Base-by-base conservation (phyloP, 2,329 filamentous ascomycete species). In the Fusarium proliferatum region DNA sequence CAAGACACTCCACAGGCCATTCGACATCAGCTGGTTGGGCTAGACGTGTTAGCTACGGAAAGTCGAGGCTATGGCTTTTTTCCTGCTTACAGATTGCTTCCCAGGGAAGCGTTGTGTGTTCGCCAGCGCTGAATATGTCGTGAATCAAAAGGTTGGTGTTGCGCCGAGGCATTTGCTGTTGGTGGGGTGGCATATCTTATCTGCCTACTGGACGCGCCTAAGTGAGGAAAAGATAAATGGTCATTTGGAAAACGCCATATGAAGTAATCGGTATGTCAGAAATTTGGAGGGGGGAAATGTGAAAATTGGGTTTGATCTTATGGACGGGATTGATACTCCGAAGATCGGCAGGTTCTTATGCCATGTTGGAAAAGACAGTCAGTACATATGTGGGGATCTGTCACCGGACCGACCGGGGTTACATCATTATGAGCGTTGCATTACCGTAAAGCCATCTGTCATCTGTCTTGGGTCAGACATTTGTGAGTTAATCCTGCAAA, bases 251-350 rank as follows among this genome's bases (percentile, higher is more conserved):
- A 34, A 34, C 13, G 21, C 30, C 48, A 51, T 34, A 1, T 13
- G 16, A 2, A 10, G 6, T 34, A 1, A 51, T 19, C 3, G 30
- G 0, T 6, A 19, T 23, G 11, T 15, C 48, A 23, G 2, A 8
- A 13, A 7, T 28, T 28, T 6, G 23, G 42, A 8, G 7, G 5
- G 7, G 21, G 13, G 13, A 11, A 30, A 8, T 48, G 13, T 3
- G 13, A 48, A 48, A 48, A 48, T 21, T n/a, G 19, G 8, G 13
- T n/a, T 30, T 46, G 12, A 15, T 28, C 45, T 46, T 46, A 7
- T 28, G 26, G 45, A 46, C 10, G 17, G 42, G 26, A 28, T 28
- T 28, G 7, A 13, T 11, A 26, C 26, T 26, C 26, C 26, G 26
- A 6, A 13, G 45, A 48, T 48, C 17, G 26, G 26, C 26, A 48